These are phyloP conservation scores for Mucor mucedo DNA, from an alignment of 371 early-diverging fungal genomes.

Conservation along the genomic window DNA sequence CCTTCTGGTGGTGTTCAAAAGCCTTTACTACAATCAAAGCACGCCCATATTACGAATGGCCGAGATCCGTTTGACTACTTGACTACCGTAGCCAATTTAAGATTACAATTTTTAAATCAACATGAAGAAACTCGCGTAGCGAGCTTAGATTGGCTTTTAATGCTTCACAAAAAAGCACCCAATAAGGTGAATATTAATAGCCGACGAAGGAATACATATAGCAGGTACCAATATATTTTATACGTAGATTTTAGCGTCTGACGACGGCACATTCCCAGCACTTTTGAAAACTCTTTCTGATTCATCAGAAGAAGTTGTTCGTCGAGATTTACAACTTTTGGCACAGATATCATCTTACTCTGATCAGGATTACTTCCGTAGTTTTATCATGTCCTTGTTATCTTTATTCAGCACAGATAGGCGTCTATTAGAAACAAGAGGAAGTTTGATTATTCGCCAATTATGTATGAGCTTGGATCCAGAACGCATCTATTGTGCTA, in stretches of 20 bases:
- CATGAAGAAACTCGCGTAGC: slow-evolving; percentile 89
- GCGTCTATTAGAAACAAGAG: slow-evolving; percentile 82
- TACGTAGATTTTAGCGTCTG: slow-evolving; percentile 66
- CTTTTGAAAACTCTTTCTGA: slow-evolving; percentile 88
- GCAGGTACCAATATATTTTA: neutral
- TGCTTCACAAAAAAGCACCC: slow-evolving; percentile 90
- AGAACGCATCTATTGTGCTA: slow-evolving; percentile 82
- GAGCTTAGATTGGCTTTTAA: slow-evolving; percentile 89
- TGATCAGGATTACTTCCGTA: slow-evolving; percentile 76
- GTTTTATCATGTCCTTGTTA: slow-evolving; percentile 81
- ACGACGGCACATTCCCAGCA: slow-evolving; percentile 82
- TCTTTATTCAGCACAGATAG: slow-evolving; percentile 87
- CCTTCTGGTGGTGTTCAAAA: slow-evolving; percentile 23
- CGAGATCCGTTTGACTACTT: slow-evolving; percentile 77
- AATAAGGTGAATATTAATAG: slow-evolving; percentile 33
- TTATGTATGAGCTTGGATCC: slow-evolving; percentile 85
- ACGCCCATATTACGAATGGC: neutral
- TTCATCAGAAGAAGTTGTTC: slow-evolving; percentile 88
- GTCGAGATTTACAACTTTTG: slow-evolving; percentile 85
- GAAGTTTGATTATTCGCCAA: slow-evolving; percentile 87
- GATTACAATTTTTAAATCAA: slow-evolving; percentile 78
- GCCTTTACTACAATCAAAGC: slow-evolving; percentile 8
- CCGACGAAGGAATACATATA: neutral
- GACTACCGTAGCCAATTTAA: slow-evolving; percentile 75
- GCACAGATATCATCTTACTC: slow-evolving; percentile 89